Evolutionary conservation across 2,329 filamentous ascomycete species (phyloP).

Genomic region (Bipolaris oryzae): DNA sequence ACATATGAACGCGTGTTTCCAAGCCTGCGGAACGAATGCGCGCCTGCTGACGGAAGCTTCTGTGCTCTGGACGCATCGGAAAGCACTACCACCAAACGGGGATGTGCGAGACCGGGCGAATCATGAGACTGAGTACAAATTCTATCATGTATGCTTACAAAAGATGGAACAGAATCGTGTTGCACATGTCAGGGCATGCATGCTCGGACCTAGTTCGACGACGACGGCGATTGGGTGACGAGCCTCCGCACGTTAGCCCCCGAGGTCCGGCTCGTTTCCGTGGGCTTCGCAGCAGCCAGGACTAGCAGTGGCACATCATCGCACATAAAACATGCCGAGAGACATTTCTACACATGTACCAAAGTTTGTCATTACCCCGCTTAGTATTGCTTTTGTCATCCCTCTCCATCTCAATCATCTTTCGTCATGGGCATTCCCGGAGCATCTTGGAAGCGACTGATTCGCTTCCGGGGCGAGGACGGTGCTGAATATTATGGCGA

Average conservation of each 20-base stretch:
- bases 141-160: neutral
- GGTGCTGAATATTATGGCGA: neutral
- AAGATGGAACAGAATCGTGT: neutral
- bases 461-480: neutral
- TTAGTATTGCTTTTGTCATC: neutral
- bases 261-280: slow-evolving; percentile 2
- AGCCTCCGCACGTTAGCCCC: neutral
- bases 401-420: neutral
- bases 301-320: neutral
- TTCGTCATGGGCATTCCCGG: neutral
- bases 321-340: neutral
- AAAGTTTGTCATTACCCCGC: neutral
- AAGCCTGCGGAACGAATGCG: neutral
- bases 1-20: neutral
- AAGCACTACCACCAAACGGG: neutral
- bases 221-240: neutral
- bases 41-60: neutral
- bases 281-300: neutral
- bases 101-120: neutral
- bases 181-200: neutral
- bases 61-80: neutral
- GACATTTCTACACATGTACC: neutral
- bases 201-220: neutral
- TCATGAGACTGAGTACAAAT: neutral
- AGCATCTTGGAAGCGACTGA: slow-evolving; percentile 1